Base-by-base conservation (phyloP, 805 yeast species). In the Osmozyma mogii region DNA sequence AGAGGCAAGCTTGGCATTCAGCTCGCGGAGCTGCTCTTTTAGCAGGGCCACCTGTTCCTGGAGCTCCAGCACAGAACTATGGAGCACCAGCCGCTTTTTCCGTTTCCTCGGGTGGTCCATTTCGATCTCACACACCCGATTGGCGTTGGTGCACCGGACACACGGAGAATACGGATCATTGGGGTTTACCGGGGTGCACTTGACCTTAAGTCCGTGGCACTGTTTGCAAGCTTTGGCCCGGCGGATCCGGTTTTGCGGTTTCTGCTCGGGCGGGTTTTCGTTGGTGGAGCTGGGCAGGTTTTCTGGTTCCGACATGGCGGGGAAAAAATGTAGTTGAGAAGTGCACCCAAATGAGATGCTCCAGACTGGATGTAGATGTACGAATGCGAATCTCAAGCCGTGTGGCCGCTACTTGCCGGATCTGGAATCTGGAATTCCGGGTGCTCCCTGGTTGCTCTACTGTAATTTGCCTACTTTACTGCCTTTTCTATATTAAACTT, bases 131-230 rank as follows among this genome's bases (percentile, higher is more conserved):
- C 96, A 87, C 19, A 52, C 53, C 38, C 75, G 65, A 23, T 70
- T 67, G 17, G 79, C 65, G 49, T 75, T 81, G 15, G 70, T 38
- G 47, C 96, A 87, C 24, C 96, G 65, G 9, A 70, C 56, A 54
- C 96, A 87, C 0, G 88, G 74, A 3, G 80, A 76, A 2, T 63
- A 52, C 7, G 77, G 76, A 34, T 78, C 70, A 17, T 61, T 45
- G 23, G 63, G 52, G 46, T 78, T 78, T 1, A 78, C 62, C 0
- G 95, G 92, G 6, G 80, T 74, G 54, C 96, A 87, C 43, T 80
- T 75, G 19, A 87, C 95, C 48, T 87, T 87, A 29, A 84, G 65
- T 0, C 82, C 52, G 45, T 89, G 94, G 49, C 96, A 87, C n/a
- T 73, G 61, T 39, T 70, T 73, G 50, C 84, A 77, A 2, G 83